Evolutionary conservation across 2,329 filamentous ascomycete species (phyloP).

Genomic region (Botryotinia globosa): DNA sequence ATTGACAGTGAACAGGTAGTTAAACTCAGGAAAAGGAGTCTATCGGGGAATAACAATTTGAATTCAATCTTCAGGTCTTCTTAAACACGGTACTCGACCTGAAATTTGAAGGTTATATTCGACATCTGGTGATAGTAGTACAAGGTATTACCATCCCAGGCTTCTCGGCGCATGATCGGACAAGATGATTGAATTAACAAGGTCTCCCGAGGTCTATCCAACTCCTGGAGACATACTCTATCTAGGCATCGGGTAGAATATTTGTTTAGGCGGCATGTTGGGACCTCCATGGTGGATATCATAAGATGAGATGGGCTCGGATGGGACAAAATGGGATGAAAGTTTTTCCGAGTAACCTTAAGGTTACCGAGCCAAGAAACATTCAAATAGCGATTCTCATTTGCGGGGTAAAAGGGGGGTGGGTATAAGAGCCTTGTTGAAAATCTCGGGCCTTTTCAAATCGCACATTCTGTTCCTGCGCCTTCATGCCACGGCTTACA

Average conservation of each 20-base stretch:
- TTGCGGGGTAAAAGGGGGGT: not conserved
- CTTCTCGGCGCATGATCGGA: not conserved
- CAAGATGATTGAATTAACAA: conserved; percentile 3
- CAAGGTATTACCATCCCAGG: not conserved
- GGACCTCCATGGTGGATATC: not conserved
- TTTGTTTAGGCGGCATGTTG: not conserved
- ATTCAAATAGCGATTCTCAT: not conserved
- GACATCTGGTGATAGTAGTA: conserved; percentile 5
- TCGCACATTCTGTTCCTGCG: not conserved
- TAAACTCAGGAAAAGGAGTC: not conserved
- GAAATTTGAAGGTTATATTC: not conserved
- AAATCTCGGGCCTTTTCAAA: conserved; percentile 3
- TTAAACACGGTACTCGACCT: not conserved
- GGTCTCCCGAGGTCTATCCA: no score
- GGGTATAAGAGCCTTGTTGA: not conserved
- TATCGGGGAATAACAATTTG: not conserved
- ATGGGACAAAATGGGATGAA: no score
- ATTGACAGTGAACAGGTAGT: not conserved
- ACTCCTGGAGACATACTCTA: not conserved
- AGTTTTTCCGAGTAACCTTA: no score
- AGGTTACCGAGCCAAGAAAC: not conserved
- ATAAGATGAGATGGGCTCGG: no score
- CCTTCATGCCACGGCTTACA: not conserved
- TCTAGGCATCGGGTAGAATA: not conserved
- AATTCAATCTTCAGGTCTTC: not conserved